Conservation (phyloP, 495 filamentous ascomycete species). For the Echria macrotheca region DNA sequence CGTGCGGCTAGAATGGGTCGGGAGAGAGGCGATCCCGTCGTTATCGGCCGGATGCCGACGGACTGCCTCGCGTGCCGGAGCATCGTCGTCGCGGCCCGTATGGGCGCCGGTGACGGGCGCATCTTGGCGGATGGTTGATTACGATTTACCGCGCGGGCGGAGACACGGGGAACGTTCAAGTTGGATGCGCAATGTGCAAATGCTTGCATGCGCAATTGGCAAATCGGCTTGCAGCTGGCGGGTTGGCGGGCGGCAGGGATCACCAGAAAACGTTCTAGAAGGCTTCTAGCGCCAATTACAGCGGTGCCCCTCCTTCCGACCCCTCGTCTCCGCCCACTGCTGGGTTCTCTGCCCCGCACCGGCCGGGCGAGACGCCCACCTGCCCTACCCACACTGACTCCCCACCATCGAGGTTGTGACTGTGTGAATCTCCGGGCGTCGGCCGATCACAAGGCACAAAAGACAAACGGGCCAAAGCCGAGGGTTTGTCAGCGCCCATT, state of each 20-base stretch:
- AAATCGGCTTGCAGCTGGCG: not conserved
- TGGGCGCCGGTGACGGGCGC: conserved; percentile 20
- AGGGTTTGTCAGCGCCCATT: conserved; percentile 6
- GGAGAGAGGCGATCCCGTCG: conserved; percentile 5
- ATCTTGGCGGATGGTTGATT: conserved; percentile 7
- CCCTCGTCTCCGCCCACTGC: too few relatives aligned
- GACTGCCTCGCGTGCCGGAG: conserved; percentile 3
- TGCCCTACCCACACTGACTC: not conserved
- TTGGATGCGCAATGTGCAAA: too few relatives aligned
- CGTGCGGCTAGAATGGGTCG: not conserved
- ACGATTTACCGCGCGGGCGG: not conserved
- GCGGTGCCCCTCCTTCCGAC: too few relatives aligned
- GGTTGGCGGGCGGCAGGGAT: not conserved
- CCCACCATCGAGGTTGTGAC: too few relatives aligned
- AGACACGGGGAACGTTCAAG: not conserved
- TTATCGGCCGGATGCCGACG: too few relatives aligned
- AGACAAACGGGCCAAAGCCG: not conserved
- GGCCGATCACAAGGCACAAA: not conserved
- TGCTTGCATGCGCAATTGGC: not conserved
- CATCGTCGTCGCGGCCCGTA: conserved; percentile 7
- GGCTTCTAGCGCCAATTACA: conserved; percentile 18
- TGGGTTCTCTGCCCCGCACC: conserved; percentile 9
- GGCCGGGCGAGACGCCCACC: not conserved
- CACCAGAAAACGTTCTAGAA: conserved; percentile 23
- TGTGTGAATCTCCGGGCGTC: not conserved